Percentiles rank a stretch among this genome's conserved stretches.
Conservation (phyloP, 257 asterid species). For the Solanum boliviense region DNA sequence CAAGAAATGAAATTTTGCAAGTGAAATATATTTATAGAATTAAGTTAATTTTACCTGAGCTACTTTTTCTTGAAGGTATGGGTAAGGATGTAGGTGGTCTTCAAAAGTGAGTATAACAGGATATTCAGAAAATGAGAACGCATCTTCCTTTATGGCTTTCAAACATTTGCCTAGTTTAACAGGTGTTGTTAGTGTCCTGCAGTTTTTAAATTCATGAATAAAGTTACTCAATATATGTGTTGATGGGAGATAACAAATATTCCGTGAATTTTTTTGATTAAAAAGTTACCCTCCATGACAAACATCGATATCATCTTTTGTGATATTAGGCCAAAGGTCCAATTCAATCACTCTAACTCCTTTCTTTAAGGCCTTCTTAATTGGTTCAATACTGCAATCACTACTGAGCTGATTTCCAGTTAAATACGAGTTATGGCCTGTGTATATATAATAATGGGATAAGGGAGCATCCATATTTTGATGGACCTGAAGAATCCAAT, state of each 20-base stretch:
- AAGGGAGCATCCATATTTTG: conserved; percentile 16
- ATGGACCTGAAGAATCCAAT: conserved; percentile 5
- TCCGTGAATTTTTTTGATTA: background rate
- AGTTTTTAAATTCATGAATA: background rate
- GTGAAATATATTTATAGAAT: background rate
- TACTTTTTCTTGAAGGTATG: conserved; percentile 17
- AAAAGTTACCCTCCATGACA: conserved; percentile 10
- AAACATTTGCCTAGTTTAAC: conserved; percentile 17
- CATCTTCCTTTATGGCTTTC: conserved; percentile 11
- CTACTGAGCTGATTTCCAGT: conserved; percentile 15
- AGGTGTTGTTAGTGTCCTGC: conserved; percentile 14
- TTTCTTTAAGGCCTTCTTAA: conserved; percentile 9
- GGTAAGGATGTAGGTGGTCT: conserved; percentile 13
- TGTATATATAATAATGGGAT: conserved; percentile 10
- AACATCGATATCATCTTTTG: conserved; percentile 2
- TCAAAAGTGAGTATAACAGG: conserved; percentile 21
- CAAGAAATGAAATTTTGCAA: background rate
- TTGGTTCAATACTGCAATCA: conserved; percentile 7
- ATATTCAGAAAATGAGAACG: conserved; percentile 9
- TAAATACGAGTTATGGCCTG: conserved; percentile 16
- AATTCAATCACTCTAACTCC: conserved; percentile 17
- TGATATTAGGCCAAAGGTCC: conserved; percentile 15
- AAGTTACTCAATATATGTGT: background rate
- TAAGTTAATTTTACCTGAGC: background rate
- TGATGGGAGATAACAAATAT: background rate